Evolutionary conservation across 805 yeast genomes (phyloP), one percentile per base, ranked within the genome.

Genomic region (Starmerella khaoyaiensis): DNA sequence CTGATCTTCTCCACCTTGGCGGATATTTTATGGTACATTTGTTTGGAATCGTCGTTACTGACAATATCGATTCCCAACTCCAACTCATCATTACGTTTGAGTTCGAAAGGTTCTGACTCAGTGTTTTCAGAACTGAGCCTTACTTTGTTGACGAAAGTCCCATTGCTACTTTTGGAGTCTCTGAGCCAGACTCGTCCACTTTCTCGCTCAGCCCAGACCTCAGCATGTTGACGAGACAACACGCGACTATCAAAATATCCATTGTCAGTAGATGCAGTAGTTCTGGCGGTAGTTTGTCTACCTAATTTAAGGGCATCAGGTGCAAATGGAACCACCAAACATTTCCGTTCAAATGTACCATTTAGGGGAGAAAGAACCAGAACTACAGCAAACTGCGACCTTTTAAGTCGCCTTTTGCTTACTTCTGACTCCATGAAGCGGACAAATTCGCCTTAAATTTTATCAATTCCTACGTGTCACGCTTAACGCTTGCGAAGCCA

Each of bases 201-300:
- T 19, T 57, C 57, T 14, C 72, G 64, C 48, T 81, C 90, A 25
- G 84, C 72, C 63, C 72, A 81, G 45, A 90, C 61, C 51, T 81
- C 87, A 0, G 99, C 99, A 60, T 90, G 99, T 53, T 81, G 90
- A 47, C 99, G 65, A 15, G 93, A 77, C 31, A 90, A 68, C 9
- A 93, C 97, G 21, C 97, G 65, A 9, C 95, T 82, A 59, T 90
- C 97, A 54, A 90, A 90, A 56, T 71, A 86, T 0, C 97, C 98
- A 55, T 93, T 93, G 25, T 79, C 76, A 2, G 80, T 60, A 21
- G 64, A 60, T 0, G 78, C 77, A 26, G 63, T 59, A 7, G 69
- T 60, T 26, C 64, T 64, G 3, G 80, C 50, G 39, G 62, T 65
- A 65, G 46, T 78, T 32, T 94, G 97, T 38, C 99, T 69, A 1